A percentile compares a stretch with the other conserved stretches of the same genome.
Evolutionary conservation across 352 stramenopile genomes (phyloP).

Genomic region (Aphanomyces invadans): DNA sequence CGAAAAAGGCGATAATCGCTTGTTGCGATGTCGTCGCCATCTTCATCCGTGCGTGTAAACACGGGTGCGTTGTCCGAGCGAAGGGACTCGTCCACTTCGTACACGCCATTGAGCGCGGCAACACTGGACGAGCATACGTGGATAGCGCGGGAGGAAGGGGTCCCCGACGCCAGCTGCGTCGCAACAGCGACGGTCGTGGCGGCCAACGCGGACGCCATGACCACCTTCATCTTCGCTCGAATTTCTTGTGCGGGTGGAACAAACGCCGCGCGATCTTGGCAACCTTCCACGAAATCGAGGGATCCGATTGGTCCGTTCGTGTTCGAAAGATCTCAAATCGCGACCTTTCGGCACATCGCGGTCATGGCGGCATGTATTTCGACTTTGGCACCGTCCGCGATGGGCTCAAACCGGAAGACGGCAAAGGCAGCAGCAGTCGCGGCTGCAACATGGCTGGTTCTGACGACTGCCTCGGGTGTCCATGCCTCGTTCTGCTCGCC

Average conservation of each 20-base stretch:
- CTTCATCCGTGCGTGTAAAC: not conserved
- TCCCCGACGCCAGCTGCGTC: not conserved
- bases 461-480: not conserved
- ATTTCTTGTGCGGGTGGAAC: not conserved
- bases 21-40: not conserved
- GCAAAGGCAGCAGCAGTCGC: not conserved
- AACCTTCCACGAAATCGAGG: not conserved
- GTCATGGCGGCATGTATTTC: not conserved
- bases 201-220: not conserved
- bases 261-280: not conserved
- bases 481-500: constrained; percentile 7
- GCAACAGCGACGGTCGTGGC: not conserved
- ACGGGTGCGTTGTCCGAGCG: not conserved
- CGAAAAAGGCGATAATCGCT: constrained; percentile 50
- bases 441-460: not conserved
- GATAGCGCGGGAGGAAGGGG: constrained; percentile 26
- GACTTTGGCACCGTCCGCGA: not conserved
- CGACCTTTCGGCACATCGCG: not conserved
- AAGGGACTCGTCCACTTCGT: constrained; percentile 33
- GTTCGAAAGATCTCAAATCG: not conserved
- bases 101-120: constrained; percentile 45
- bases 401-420: not conserved
- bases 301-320: not conserved
- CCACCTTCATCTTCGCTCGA: not conserved
- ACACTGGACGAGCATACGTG: constrained; percentile 48